Evolutionary conservation across 163 green algal species (phyloP).

Genomic region (Trebouxia gelatinosa): DNA sequence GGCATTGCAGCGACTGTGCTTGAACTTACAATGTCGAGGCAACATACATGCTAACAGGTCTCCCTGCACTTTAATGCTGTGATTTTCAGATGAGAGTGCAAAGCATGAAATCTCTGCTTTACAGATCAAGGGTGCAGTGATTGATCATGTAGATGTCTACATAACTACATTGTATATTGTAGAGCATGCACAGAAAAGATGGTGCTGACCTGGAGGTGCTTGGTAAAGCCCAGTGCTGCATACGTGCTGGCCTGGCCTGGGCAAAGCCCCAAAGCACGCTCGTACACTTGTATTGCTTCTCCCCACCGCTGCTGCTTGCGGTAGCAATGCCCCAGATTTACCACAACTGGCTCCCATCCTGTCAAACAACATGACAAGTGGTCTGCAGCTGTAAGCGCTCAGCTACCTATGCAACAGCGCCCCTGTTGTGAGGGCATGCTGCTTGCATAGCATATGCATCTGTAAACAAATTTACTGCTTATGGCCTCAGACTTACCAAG

Average conservation of each 20-base stretch:
- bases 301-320: constrained; percentile 75
- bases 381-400: too few species aligned
- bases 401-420: too few species aligned
- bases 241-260: constrained; percentile 64
- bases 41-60: too few species aligned
- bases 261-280: constrained; percentile 64
- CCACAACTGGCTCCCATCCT: constrained; percentile 80
- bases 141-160: neutral
- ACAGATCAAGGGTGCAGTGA: neutral
- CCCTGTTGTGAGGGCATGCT: too few species aligned
- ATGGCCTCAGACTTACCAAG: too few species aligned
- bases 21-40: too few species aligned
- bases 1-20: too few species aligned
- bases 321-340: constrained; percentile 89
- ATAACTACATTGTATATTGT: too few species aligned
- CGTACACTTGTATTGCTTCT: constrained; percentile 62
- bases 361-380: neutral
- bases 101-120: neutral
- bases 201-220: constrained; percentile 76
- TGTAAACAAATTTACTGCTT: too few species aligned
- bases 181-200: too few species aligned
- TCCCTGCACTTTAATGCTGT: neutral
- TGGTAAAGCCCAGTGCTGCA: constrained; percentile 80
- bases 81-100: neutral
- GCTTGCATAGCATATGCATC: too few species aligned